Base-by-base conservation (phyloP, 148 eudicot genomes). In the Cornus controversa region DNA sequence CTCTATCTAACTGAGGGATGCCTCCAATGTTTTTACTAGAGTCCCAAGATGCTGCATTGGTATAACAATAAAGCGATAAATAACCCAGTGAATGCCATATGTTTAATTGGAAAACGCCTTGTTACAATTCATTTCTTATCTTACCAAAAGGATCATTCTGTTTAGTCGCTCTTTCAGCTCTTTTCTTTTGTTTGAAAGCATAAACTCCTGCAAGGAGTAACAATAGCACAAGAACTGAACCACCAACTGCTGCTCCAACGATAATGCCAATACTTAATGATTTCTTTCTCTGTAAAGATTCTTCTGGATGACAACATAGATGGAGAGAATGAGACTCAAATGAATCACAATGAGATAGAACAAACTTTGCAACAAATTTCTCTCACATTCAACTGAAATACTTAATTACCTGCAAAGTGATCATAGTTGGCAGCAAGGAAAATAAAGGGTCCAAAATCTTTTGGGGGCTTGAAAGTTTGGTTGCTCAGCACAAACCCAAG, bases 31-130 rank as follows among this genome's bases (percentile, higher is more conserved):
- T 37, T 77, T 80, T 78, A 14, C 77, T 78, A 9, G 50, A 18
- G 28, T 81, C 81, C 91, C 91, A 84, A 5, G 86, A 79, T 63
- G 81, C 88, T 88, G 85, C 81, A 85, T 67, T 64, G 6, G 60
- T 6, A 14, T 58, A 37, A 63, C 70, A 63, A 28, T 8, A 53
- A 64, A 71, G 45, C 76, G 74, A 26, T 57, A 40, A 60, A 8
- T 2, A 60, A 60, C 0, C 8, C 8, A 18, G 20, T 5, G 8
- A 60, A 60, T n/a, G 5, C 24, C 64, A 20, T 60, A 20, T 2
- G 2, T n/a, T 60, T 60, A 20, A 6, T 20, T 6, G 24, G 24
- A 20, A 67, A 67, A 67, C n/a, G 20, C 42, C 0, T 5, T 31
- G n/a, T 67, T 18, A 2, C 1, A 31, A 63, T 20, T 57, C 75